Evolutionary conservation across 257 asterid species (phyloP).

Genomic region (Solanum tarijense): DNA sequence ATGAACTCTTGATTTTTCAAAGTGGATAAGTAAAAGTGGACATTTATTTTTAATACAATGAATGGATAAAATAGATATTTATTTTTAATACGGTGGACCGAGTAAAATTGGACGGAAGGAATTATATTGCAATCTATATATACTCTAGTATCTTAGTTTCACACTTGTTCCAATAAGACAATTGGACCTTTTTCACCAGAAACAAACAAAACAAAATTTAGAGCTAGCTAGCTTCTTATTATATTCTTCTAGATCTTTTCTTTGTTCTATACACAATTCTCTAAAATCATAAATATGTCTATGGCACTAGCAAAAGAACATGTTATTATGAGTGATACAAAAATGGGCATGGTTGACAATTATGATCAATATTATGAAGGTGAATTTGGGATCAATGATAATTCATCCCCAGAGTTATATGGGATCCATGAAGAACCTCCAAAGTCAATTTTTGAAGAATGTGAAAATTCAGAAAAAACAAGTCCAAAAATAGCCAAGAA

Average conservation of each 20-base stretch:
- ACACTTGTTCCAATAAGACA: neutral
- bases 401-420: slow-evolving; percentile 25
- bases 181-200: neutral
- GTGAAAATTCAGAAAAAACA: slow-evolving; percentile 39
- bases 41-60: too few relatives aligned
- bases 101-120: neutral
- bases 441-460: slow-evolving; percentile 8
- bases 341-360: slow-evolving; percentile 22
- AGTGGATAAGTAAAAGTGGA: too few relatives aligned
- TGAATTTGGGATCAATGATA: slow-evolving; percentile 23
- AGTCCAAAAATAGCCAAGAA: slow-evolving; percentile 17
- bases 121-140: neutral
- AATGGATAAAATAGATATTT: neutral
- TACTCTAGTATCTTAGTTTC: neutral
- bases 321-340: slow-evolving; percentile 28
- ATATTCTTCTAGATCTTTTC: neutral
- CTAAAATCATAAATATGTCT: neutral
- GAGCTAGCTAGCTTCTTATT: neutral
- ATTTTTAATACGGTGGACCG: neutral
- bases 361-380: slow-evolving; percentile 45
- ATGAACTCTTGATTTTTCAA: fast-evolving
- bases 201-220: neutral
- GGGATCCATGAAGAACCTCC: slow-evolving; percentile 3
- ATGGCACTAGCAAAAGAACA: slow-evolving; percentile 51
- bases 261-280: neutral